Conservation (phyloP, 1,284 basidiomycete species). For the Sporisorium exsertum region DNA sequence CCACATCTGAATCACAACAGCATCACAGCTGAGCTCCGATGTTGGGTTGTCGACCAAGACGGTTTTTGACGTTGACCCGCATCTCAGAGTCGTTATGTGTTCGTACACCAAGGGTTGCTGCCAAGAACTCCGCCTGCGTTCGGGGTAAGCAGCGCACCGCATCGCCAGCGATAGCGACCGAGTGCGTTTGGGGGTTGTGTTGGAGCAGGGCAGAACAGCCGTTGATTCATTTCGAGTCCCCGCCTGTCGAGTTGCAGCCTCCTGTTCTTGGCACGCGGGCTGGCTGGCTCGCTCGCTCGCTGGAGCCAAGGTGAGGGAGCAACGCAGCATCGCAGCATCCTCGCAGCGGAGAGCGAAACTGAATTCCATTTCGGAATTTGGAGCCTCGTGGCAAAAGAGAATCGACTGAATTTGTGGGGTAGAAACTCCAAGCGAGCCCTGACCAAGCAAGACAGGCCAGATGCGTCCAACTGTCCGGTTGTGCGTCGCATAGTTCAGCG, state of each 20-base stretch:
- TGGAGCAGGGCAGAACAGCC: no score
- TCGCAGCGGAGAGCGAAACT: background rate
- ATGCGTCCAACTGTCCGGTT: slow-evolving; percentile 3
- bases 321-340: background rate
- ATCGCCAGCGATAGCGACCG: background rate
- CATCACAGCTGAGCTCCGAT: background rate
- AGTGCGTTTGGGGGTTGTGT: background rate
- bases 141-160: background rate
- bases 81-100: no score
- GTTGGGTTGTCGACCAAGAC: background rate
- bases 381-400: slow-evolving; percentile 14
- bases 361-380: slow-evolving; percentile 7
- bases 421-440: background rate
- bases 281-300: no score
- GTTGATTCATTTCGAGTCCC: background rate
- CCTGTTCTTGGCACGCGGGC: slow-evolving; percentile 8
- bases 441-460: slow-evolving; percentile 3
- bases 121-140: slow-evolving; percentile 7
- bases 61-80: background rate
- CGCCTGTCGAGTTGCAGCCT: background rate
- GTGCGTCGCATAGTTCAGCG: background rate
- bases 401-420: background rate
- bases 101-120: background rate
- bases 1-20: background rate
- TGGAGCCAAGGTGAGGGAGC: background rate